Conservation (phyloP, 305 asterid species). For the Fraxinus greggii region DNA sequence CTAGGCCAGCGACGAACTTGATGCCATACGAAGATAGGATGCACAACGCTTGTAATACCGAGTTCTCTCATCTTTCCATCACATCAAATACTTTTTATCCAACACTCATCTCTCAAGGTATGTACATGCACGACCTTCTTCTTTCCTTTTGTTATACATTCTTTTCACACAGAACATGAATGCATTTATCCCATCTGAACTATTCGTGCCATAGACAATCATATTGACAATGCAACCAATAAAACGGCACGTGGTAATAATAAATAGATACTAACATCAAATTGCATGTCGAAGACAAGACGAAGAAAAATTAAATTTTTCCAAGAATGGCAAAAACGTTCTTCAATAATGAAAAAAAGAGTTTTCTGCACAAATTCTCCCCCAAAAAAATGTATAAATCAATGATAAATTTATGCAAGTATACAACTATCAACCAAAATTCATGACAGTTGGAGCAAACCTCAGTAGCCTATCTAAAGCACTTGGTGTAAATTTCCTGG, state of each 20-base stretch:
- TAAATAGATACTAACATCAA: too few relatives aligned
- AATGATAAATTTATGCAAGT: not conserved
- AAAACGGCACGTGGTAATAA: too few relatives aligned
- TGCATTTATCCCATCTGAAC: too few relatives aligned
- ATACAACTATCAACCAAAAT: conserved; percentile 14
- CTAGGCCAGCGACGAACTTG: not conserved
- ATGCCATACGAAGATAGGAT: not conserved
- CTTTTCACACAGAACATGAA: too few relatives aligned
- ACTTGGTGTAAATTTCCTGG: conserved; percentile 57
- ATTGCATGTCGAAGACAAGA: not conserved
- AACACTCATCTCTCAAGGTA: not conserved
- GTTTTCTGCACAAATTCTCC: not conserved
- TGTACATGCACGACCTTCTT: too few relatives aligned
- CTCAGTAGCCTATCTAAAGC: conserved; percentile 56
- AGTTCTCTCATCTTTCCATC: too few relatives aligned
- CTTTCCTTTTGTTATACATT: too few relatives aligned
- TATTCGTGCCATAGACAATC: not conserved
- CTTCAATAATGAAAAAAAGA: not conserved
- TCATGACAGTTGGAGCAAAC: conserved; percentile 52
- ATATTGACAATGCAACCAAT: not conserved
- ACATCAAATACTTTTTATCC: too few relatives aligned
- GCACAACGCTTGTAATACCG: too few relatives aligned
- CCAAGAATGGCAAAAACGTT: not conserved
- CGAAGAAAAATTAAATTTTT: too few relatives aligned
- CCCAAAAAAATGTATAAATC: not conserved